Percentiles rank a stretch among this genome's conserved stretches.
Conservation (phyloP, 306 rosid genomes). For the Spatholobus suberectus region DNA sequence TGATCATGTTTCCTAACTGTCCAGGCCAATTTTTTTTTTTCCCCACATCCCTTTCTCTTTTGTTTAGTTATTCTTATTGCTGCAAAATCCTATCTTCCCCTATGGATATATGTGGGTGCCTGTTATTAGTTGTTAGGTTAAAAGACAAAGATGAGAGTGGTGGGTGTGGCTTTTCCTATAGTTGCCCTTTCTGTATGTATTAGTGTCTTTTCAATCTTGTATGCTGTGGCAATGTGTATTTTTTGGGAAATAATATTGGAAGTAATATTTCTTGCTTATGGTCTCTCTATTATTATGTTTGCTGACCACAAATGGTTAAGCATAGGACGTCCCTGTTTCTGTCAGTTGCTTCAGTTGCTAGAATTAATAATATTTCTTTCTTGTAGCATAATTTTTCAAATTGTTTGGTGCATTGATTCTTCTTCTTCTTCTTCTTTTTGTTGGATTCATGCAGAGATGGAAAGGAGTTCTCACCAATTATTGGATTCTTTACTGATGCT, state of each 20-base stretch:
- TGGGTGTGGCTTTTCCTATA: constrained; percentile 2
- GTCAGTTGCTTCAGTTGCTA: background rate
- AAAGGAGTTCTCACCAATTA: constrained; percentile 81
- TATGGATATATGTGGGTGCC: background rate
- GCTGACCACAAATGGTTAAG: background rate
- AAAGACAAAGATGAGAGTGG: background rate
- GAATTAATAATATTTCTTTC: constrained; percentile 15
- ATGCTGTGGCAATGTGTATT: background rate
- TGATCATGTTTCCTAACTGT: constrained; percentile 19
- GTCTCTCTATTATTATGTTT: background rate
- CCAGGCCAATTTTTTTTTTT: background rate
- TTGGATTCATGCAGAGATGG: constrained; percentile 63
- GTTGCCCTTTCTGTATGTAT: background rate
- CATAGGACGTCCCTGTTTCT: background rate
- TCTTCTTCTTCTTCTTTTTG: background rate
- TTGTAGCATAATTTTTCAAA: background rate
- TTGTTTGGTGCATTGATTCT: constrained; percentile 20
- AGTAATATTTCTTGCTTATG: background rate
- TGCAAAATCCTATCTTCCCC: background rate
- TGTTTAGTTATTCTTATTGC: constrained; percentile 16
- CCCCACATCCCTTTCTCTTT: background rate
- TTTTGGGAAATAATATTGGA: constrained; percentile 16
- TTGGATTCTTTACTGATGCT: constrained; percentile 69
- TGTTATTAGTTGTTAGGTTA: background rate
- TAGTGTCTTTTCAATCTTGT: constrained; percentile 4